Base-by-base conservation (phyloP, 1,284 basidiomycete species). In the Cystobasidium pallidum region DNA sequence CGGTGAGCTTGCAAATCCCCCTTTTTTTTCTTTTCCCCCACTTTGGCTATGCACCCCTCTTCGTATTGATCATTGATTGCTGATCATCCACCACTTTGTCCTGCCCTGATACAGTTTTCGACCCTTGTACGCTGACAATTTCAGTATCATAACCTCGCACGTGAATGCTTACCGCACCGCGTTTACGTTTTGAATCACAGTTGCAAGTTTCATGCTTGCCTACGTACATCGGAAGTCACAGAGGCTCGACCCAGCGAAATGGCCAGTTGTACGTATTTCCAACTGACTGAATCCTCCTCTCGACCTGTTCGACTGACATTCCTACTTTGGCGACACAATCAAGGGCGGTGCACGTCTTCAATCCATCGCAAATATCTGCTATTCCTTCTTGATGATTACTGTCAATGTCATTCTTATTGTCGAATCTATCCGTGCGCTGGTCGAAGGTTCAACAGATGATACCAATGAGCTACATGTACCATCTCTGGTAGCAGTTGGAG, bases 351-450 rank as follows among this genome's bases (percentile, higher is more conserved):
- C 65, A 19, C 63, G 66, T 17, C 11, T 70, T 24, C 34, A 26
- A 55, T 39, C 66, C 3, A 81, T 80, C 74, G 92, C 92, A 45
- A 94, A 95, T 78, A 89, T 94, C 74, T 84, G 91, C 66, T 96
- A 79, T 66, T 75, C 77, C 39, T 75, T 74, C 76, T 89, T 91
- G 51, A 94, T 94, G 92, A 86, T 86, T 68, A 86, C 89, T 13
- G 92, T 93, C 74, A 93, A 91, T 26, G 65, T 93, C 28, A 87
- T 94, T 61, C 87, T 94, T 75, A 86, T 92, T 52, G 91, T 96
- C 68, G 90, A 94, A 81, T 90, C 92, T 8, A 84, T 88, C 54
- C 87, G 88, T 72, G 85, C 87, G 39, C 82, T 96, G 34, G 83
- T 89, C 64, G 85, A 86, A 0, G 86, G 86, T 73, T 84, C 84